Evolutionary conservation across 2,329 filamentous ascomycete species (phyloP).

Genomic region (Mycosphaerella sp.): DNA sequence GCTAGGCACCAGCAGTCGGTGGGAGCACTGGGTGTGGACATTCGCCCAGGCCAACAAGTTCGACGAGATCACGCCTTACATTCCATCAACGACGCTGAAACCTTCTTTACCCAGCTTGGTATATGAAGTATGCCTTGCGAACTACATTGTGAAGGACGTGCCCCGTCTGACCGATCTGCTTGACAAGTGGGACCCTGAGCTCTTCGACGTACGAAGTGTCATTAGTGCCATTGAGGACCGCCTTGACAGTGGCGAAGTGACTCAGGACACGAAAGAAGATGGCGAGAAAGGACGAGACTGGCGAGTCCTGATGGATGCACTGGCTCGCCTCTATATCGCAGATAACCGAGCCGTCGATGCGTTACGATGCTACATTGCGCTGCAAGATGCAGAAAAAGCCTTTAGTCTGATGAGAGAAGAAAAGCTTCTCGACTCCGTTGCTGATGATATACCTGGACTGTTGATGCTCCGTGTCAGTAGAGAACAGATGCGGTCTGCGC

Average conservation of each 20-base stretch:
- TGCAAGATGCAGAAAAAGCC: constrained; percentile 86
- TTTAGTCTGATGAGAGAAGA: constrained; percentile 81
- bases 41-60: constrained; percentile 83
- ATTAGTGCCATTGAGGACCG: constrained; percentile 76
- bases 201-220: constrained; percentile 74
- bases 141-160: constrained; percentile 78
- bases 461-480: constrained; percentile 78
- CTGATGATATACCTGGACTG: constrained; percentile 84
- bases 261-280: constrained; percentile 68
- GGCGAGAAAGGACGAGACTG: constrained; percentile 69
- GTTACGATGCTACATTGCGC: constrained; percentile 76
- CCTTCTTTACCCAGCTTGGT: constrained; percentile 74
- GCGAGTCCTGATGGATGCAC: constrained; percentile 78
- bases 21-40: constrained; percentile 94
- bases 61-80: constrained; percentile 79
- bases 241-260: constrained; percentile 67
- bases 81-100: constrained; percentile 69
- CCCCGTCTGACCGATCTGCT: constrained; percentile 70
- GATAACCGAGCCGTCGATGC: constrained; percentile 78
- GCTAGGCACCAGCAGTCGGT: constrained; percentile 68
- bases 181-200: constrained; percentile 73
- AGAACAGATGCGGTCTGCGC: constrained; percentile 60
- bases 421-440: constrained; percentile 81
- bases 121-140: constrained; percentile 81
- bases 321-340: constrained; percentile 79